Conservation (phyloP, 2,329 filamentous ascomycete genomes). For the Mollisiaceae sp. region DNA sequence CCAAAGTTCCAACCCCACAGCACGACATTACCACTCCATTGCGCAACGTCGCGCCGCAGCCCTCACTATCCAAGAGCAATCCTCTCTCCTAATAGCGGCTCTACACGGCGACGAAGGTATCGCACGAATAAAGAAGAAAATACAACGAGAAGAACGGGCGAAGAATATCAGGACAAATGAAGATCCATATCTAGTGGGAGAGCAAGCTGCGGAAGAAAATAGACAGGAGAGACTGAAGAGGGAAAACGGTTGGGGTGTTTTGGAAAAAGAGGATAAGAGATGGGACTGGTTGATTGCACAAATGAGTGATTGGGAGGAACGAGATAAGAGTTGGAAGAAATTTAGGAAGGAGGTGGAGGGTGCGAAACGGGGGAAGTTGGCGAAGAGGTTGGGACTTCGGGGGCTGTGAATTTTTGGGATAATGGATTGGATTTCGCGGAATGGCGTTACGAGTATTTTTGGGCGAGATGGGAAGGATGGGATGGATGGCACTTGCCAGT, state of each 20-base stretch:
- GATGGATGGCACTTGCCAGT: neutral
- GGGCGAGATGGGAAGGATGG: neutral
- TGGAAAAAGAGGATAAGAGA: constrained; percentile 61
- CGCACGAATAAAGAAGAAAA: constrained; percentile 39
- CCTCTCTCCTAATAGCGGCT: constrained; percentile 33
- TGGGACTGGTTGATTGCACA: constrained; percentile 64
- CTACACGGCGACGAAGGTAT: constrained; percentile 25
- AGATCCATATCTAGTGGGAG: constrained; percentile 71
- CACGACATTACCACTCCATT: constrained; percentile 66
- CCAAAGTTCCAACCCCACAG: constrained; percentile 56
- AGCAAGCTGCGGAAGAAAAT: constrained; percentile 64
- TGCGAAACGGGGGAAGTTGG: constrained; percentile 34
- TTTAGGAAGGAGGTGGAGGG: constrained; percentile 40
- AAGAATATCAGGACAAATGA: constrained; percentile 55
- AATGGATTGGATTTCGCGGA: neutral
- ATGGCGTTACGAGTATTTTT: neutral
- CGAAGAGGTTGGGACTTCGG: constrained; percentile 33
- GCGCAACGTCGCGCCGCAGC: constrained; percentile 64
- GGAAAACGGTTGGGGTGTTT: constrained; percentile 55
- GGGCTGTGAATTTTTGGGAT: neutral
- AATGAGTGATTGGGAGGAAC: constrained; percentile 50
- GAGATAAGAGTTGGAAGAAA: constrained; percentile 44
- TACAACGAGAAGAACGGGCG: constrained; percentile 25
- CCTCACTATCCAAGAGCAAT: constrained; percentile 44
- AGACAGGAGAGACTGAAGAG: constrained; percentile 61